phyloP scores from a whole-genome alignment of 805 yeast genomes.

The Lachancea mirantina region DNA sequence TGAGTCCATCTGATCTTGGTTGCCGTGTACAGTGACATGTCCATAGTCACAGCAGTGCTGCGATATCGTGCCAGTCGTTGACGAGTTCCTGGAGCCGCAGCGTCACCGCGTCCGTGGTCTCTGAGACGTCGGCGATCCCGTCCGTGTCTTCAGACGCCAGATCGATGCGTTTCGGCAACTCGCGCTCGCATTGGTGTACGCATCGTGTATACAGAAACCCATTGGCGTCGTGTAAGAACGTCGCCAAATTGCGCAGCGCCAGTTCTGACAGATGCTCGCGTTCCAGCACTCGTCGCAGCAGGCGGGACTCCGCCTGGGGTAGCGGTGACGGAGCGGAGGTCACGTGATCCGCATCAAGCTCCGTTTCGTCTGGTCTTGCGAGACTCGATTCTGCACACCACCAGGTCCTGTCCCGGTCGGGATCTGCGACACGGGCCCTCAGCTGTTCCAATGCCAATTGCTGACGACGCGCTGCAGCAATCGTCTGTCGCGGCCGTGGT shows the following conservation, averaged over 20 bases:
- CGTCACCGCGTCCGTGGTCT: background rate
- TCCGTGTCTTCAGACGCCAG: background rate
- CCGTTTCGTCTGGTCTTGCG: background rate
- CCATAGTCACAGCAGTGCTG: too few relatives aligned
- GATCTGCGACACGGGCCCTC: slow-evolving; percentile 1
- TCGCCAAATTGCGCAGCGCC: background rate
- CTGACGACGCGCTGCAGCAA: slow-evolving; percentile 3
- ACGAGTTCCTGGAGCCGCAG: slow-evolving; percentile 12
- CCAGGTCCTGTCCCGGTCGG: slow-evolving; percentile 9
- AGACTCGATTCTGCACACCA: slow-evolving; percentile 2
- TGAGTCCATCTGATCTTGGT: too few relatives aligned
- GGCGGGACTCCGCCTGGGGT: too few relatives aligned
- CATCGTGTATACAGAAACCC: slow-evolving; percentile 6
- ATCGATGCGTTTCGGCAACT: slow-evolving; percentile 3
- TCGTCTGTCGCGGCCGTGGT: slow-evolving; percentile 2
- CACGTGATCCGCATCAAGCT: too few relatives aligned
- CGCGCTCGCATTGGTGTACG: slow-evolving; percentile 8
- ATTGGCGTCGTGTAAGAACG: slow-evolving; percentile 4
- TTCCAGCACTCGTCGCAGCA: slow-evolving; percentile 1
- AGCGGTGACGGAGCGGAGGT: too few relatives aligned
- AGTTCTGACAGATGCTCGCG: background rate
- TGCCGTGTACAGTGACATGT: too few relatives aligned
- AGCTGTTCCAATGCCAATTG: slow-evolving; percentile 8
- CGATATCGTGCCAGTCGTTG: slow-evolving; percentile 18
- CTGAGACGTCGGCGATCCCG: too few relatives aligned